These are phyloP conservation scores for Apium graveolens DNA, from an alignment of 129 eudicot species.

Conservation along the genomic window DNA sequence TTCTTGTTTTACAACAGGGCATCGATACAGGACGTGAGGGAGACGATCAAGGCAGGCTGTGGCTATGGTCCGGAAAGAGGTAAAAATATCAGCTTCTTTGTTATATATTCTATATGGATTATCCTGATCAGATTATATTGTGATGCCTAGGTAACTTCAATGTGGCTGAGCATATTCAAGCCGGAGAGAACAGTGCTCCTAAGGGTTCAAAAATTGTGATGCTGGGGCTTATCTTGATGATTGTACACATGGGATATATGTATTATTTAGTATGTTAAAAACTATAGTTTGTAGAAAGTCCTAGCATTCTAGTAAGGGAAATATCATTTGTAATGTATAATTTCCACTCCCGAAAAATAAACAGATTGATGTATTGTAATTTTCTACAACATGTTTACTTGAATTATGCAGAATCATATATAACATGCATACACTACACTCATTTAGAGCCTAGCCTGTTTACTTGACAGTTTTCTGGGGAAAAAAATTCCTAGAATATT, in stretches of 20 bases:
- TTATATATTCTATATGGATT: neutral
- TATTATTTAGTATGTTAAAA: constrained; percentile 4
- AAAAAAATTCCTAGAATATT: too few relatives aligned
- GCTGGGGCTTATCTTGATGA: constrained; percentile 17
- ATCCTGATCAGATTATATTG: neutral
- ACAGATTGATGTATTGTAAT: neutral
- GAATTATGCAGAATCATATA: too few relatives aligned
- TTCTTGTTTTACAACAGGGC: constrained; percentile 59
- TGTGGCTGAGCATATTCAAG: constrained; percentile 50
- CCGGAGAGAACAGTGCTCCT: constrained; percentile 25
- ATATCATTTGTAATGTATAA: neutral
- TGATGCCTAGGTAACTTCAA: constrained; percentile 50
- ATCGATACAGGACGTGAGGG: constrained; percentile 37
- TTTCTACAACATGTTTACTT: neutral
- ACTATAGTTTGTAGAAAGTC: neutral
- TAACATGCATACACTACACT: too few relatives aligned
- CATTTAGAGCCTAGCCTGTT: too few relatives aligned
- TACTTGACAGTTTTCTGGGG: too few relatives aligned
- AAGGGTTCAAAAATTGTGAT: constrained; percentile 14
- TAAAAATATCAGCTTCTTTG: constrained; percentile 11
- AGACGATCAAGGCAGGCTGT: constrained; percentile 52
- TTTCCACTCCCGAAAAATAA: too few relatives aligned
- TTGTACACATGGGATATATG: constrained; percentile 7
- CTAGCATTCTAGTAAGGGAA: neutral
- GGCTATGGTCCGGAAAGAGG: constrained; percentile 70